These are phyloP conservation scores for Parathielavia hyrcaniae DNA, from an alignment of 495 filamentous ascomycete genomes.

Conservation along the genomic window DNA sequence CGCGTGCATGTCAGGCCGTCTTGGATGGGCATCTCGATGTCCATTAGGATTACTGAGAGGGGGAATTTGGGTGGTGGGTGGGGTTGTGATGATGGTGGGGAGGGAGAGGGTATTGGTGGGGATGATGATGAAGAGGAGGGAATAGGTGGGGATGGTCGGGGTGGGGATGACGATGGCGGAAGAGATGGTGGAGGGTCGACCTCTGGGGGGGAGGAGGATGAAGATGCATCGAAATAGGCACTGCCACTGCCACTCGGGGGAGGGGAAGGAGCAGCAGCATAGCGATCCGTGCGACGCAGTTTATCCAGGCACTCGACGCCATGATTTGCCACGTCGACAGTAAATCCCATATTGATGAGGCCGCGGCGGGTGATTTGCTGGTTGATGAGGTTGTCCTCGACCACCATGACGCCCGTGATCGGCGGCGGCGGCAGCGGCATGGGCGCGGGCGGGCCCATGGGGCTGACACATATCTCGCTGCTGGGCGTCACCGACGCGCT, in stretches of 20 bases:
- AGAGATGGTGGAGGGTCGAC: constrained; percentile 9
- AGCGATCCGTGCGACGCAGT: constrained; percentile 29
- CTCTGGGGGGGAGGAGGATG: constrained; percentile 3
- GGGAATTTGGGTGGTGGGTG: no score
- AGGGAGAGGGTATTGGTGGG: no score
- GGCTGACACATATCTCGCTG: constrained; percentile 3
- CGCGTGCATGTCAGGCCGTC: constrained; percentile 65
- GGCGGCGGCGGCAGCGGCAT: constrained; percentile 18
- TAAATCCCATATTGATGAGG: constrained; percentile 56
- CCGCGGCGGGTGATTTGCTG: constrained; percentile 61
- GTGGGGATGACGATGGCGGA: constrained; percentile 11
- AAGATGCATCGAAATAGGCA: background rate
- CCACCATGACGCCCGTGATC: constrained; percentile 51
- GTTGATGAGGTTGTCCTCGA: constrained; percentile 76
- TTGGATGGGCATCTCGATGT: constrained; percentile 83
- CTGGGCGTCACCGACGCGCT: constrained; percentile 1
- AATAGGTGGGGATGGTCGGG: no score
- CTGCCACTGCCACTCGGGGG: no score
- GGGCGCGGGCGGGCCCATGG: background rate
- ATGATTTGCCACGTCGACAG: constrained; percentile 63
- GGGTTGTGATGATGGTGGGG: no score
- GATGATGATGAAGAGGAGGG: background rate
- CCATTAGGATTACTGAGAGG: constrained; percentile 60
- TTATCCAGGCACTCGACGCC: constrained; percentile 67
- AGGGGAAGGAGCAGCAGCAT: constrained; percentile 16